phyloP scores from a whole-genome alignment of 2,329 filamentous ascomycete species.

The Periconia sp. region DNA sequence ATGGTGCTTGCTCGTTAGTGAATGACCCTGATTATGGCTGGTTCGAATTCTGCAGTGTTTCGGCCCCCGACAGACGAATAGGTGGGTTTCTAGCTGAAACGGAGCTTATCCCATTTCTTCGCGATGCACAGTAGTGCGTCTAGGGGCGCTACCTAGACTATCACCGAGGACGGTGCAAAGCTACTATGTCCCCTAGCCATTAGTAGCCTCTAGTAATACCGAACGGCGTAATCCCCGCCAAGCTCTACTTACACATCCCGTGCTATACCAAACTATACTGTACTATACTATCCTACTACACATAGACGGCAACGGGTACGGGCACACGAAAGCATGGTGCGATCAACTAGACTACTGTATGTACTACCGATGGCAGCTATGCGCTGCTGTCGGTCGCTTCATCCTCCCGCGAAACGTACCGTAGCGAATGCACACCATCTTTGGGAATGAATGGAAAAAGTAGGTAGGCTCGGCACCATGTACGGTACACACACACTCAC shows the following conservation, averaged over 20 bases:
- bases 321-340: too few relatives aligned
- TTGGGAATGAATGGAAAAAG: not conserved
- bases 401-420: slow-evolving; percentile 3
- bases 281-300: too few relatives aligned
- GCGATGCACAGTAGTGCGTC: not conserved
- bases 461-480: not conserved
- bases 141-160: not conserved
- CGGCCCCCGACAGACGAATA: slow-evolving; percentile 25
- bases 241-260: too few relatives aligned
- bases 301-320: too few relatives aligned
- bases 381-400: slow-evolving; percentile 1
- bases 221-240: too few relatives aligned
- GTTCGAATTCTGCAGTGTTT: slow-evolving; percentile 15
- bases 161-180: too few relatives aligned
- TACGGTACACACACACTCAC: not conserved
- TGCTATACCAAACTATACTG: too few relatives aligned
- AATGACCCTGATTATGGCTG: not conserved
- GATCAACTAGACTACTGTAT: too few relatives aligned
- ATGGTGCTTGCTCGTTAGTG: not conserved
- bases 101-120: slow-evolving; percentile 6
- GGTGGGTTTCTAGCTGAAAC: slow-evolving; percentile 10
- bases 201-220: too few relatives aligned
- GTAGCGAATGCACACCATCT: not conserved
- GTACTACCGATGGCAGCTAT: too few relatives aligned
- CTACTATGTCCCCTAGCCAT: not conserved